These are phyloP conservation scores for Myxozyma vanderwaltii DNA, from an alignment of 805 yeast genomes.

Conservation along the genomic window DNA sequence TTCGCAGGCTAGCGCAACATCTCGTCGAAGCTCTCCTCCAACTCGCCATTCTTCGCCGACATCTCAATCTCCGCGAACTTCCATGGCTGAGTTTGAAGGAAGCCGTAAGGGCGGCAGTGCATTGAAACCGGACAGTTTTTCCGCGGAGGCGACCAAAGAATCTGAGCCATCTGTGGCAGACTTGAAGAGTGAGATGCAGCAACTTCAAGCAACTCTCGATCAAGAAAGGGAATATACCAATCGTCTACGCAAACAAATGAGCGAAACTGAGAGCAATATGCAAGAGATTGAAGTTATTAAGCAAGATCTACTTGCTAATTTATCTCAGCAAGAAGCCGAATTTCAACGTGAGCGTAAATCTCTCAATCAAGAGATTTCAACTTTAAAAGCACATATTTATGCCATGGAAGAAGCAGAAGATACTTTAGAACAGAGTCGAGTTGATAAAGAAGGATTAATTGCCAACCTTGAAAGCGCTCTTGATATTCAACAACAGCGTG, in stretches of 20 bases:
- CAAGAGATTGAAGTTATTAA: slow-evolving; percentile 49
- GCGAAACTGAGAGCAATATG: slow-evolving; percentile 40
- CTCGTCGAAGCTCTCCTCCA: neutral
- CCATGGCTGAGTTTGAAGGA: slow-evolving; percentile 7
- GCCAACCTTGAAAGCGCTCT: slow-evolving; percentile 27
- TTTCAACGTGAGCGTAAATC: slow-evolving; percentile 55
- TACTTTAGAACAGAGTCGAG: slow-evolving; percentile 22
- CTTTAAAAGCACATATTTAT: slow-evolving; percentile 49
- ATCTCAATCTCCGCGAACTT: slow-evolving; percentile 10
- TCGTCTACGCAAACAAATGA: slow-evolving; percentile 42
- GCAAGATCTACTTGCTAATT: slow-evolving; percentile 64
- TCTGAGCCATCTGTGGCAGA: slow-evolving; percentile 1
- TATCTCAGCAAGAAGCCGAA: slow-evolving; percentile 66
- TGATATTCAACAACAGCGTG: slow-evolving; percentile 42
- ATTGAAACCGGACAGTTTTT: neutral
- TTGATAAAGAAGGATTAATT: slow-evolving; percentile 28
- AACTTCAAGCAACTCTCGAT: slow-evolving; percentile 38
- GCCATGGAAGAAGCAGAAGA: slow-evolving; percentile 52
- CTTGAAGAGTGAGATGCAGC: slow-evolving; percentile 16
- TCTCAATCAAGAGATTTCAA: slow-evolving; percentile 54
- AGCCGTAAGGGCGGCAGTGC: slow-evolving; percentile 12
- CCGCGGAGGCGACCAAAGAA: neutral
- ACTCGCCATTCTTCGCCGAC: slow-evolving; percentile 1
- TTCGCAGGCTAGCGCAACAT: neutral
- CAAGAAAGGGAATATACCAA: slow-evolving; percentile 51